A percentile compares a stretch with the other conserved stretches of the same genome.
Conservation (phyloP, 129 eudicot species). For the Lactuca sativa region DNA sequence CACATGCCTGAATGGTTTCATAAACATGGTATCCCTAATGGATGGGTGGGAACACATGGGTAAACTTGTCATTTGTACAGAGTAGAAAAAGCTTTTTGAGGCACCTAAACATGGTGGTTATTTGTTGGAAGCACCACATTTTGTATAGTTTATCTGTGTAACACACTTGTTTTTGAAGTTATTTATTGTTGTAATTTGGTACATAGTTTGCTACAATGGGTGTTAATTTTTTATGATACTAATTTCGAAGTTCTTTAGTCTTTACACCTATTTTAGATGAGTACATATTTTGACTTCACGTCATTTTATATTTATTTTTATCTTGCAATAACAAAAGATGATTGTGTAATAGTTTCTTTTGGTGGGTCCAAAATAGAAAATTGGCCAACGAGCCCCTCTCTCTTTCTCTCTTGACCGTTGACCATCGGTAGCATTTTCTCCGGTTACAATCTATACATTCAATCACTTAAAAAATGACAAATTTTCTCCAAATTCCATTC, state of each 20-base stretch:
- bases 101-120: slow-evolving; percentile 20
- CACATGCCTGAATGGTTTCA: slow-evolving; percentile 99
- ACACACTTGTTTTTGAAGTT: slow-evolving; percentile 17
- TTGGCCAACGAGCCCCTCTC: too few species aligned
- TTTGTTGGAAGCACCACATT: slow-evolving; percentile 31
- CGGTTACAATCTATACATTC: too few species aligned
- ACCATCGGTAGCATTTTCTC: too few species aligned
- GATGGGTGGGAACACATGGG: slow-evolving; percentile 38
- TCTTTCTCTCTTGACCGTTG: too few species aligned
- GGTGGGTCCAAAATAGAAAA: too few species aligned
- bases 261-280: slow-evolving; percentile 29
- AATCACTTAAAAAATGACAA: too few species aligned
- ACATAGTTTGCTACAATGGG: slow-evolving; percentile 19
- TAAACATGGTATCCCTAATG: slow-evolving; percentile 79
- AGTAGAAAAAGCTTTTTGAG: slow-evolving; percentile 33
- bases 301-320: background rate
- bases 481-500: too few species aligned
- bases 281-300: background rate
- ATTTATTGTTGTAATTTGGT: slow-evolving; percentile 38
- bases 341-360: too few species aligned
- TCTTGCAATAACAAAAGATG: too few species aligned
- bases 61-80: slow-evolving; percentile 31
- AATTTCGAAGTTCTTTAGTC: slow-evolving; percentile 23
- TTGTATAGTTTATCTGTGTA: slow-evolving; percentile 44
- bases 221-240: slow-evolving; percentile 16